Evolutionary conservation across 352 stramenopile species (phyloP).

Genomic region (Saprolegnia parasitica): DNA sequence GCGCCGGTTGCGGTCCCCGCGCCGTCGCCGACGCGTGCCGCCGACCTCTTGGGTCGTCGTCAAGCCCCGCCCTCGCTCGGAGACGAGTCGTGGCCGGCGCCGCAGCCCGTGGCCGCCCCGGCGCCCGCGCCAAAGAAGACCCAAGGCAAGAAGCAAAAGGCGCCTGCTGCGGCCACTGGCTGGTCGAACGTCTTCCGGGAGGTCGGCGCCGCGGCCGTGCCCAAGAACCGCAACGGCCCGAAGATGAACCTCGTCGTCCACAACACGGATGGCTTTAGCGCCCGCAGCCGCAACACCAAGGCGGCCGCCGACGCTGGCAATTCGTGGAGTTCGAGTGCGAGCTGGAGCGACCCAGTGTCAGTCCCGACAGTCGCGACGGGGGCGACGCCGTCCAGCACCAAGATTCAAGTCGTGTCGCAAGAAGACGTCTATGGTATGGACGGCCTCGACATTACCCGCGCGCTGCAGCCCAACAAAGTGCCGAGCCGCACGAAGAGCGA

Average conservation of each 20-base stretch:
- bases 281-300: slow-evolving; percentile 18
- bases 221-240: slow-evolving; percentile 31
- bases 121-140: slow-evolving; percentile 30
- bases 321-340: slow-evolving; percentile 49
- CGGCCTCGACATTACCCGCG: slow-evolving; percentile 35
- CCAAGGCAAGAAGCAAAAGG: slow-evolving; percentile 35
- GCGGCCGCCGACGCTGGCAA: neutral
- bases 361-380: slow-evolving; percentile 7
- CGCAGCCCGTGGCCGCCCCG: slow-evolving; percentile 24
- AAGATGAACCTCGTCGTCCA: slow-evolving; percentile 49
- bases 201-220: slow-evolving; percentile 40
- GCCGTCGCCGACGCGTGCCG: neutral
- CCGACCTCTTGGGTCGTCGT: slow-evolving; percentile 30
- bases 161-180: slow-evolving; percentile 41
- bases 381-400: slow-evolving; percentile 38
- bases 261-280: slow-evolving; percentile 49
- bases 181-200: slow-evolving; percentile 72
- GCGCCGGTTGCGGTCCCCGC: slow-evolving; percentile 10
- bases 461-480: slow-evolving; percentile 35
- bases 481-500: slow-evolving; percentile 53
- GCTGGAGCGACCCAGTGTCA: slow-evolving; percentile 42
- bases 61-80: slow-evolving; percentile 43
- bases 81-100: slow-evolving; percentile 28
- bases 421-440: slow-evolving; percentile 38
- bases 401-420: slow-evolving; percentile 54